Base-by-base conservation (phyloP, 2,329 filamentous ascomycete species). In the Penicillium sp. region DNA sequence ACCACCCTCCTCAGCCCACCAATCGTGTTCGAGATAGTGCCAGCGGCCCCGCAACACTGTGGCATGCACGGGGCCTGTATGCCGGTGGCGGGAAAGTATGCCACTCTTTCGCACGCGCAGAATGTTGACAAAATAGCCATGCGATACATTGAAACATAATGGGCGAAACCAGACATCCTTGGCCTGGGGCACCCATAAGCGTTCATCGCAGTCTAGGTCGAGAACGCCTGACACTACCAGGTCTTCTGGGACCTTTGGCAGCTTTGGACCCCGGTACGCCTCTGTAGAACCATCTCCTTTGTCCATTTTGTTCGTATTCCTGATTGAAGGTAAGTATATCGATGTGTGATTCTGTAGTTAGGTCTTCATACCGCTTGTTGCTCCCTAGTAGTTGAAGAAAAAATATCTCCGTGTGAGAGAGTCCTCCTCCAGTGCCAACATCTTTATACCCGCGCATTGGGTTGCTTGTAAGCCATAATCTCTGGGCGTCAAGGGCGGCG, bases 1-100 rank as follows among this genome's bases (percentile, higher is more conserved):
- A 3, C 71, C 65, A 5, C 71, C 71, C 46, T 73, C 67, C 1
- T 60, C 64, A 0, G 71, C 71, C 71, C 69, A 74, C 70, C 71
- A 73, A 0, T 62, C 59, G 37, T 74, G 70, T 52, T 74, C 71
- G 3, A 74, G 64, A 39, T 74, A 73, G 48, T 73, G 71, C 71
- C 70, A 73, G 18, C 66, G 60, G 1, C 70, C 71, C 18, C 60
- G 54, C 2, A 73, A 61, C 2, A 67, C 62, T 0, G 68, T 69
- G 3, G 71, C 71, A 29, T 73, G 71, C 0, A 73, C 71, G 3
- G 64, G 61, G 9, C 71, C 70, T 1, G 70, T 64, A 39, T 72
- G 71, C 1, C 69, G 63, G 33, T 73, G 71, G 2, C 71, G 63
- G 0, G 70, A 72, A 33, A 71, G 63, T 18, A 74, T 72, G 9